These are phyloP conservation scores for Ascochyta viciae-villosae DNA, from an alignment of 2,329 filamentous ascomycete genomes.

Conservation along the genomic window DNA sequence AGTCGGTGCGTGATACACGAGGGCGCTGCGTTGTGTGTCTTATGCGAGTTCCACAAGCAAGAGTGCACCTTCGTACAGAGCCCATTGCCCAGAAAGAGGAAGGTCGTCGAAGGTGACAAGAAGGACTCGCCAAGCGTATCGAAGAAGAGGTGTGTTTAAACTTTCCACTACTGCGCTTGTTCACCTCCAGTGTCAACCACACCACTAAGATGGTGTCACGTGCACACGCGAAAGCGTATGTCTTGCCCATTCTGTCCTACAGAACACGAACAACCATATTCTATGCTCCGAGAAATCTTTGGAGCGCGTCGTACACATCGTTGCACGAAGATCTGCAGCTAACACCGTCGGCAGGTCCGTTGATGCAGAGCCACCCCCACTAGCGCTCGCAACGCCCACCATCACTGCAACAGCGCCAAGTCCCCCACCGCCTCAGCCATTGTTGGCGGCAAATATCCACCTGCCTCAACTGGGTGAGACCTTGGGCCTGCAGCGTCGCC, in stretches of 20 bases:
- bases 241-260: neutral
- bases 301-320: slow-evolving; percentile 6
- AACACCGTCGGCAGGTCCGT: slow-evolving; percentile 45
- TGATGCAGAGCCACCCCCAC: slow-evolving; percentile 49
- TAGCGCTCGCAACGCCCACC: slow-evolving; percentile 49
- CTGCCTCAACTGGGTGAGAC: slow-evolving; percentile 54
- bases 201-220: slow-evolving; percentile 24
- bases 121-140: slow-evolving; percentile 62
- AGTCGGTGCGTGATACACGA: slow-evolving; percentile 81
- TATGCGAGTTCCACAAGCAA: slow-evolving; percentile 79
- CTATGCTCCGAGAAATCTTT: neutral
- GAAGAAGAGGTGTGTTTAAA: slow-evolving; percentile 72
- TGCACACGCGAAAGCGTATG: slow-evolving; percentile 27
- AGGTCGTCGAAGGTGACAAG: slow-evolving; percentile 69
- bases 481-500: slow-evolving; percentile 76
- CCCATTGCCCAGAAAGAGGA: slow-evolving; percentile 80
- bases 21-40: slow-evolving; percentile 73
- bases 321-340: slow-evolving; percentile 25
- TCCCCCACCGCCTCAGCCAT: slow-evolving; percentile 41
- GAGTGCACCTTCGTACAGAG: slow-evolving; percentile 81
- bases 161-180: slow-evolving; percentile 25
- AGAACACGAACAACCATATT: neutral
- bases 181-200: slow-evolving; percentile 14
- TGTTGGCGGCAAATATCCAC: slow-evolving; percentile 38
- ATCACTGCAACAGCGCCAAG: slow-evolving; percentile 51